Evolutionary conservation across 1,284 basidiomycete species (phyloP).

Genomic region (Filobasidium uniguttulatum): DNA sequence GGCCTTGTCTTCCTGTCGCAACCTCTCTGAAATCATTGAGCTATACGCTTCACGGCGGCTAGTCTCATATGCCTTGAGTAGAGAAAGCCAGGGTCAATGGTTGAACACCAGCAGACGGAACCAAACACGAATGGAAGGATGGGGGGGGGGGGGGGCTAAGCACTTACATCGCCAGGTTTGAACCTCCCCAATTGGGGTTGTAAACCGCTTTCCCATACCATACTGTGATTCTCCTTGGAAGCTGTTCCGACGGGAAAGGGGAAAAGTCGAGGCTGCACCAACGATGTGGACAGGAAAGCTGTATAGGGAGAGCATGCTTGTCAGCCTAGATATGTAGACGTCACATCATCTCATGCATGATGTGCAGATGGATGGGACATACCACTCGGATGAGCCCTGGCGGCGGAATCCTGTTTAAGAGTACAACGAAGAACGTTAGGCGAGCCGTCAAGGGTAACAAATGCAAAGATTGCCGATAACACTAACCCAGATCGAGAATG

Average conservation of each 20-base stretch:
- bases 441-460: neutral
- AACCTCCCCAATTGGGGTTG: conserved; percentile 14
- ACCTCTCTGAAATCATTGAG: conserved; percentile 7
- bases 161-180: conserved; percentile 11
- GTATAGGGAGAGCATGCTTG: neutral
- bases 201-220: conserved; percentile 14
- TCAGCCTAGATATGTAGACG: neutral
- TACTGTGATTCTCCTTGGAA: conserved; percentile 6
- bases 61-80: conserved; percentile 8
- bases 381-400: conserved; percentile 14
- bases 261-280: conserved; percentile 11
- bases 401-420: conserved; percentile 8
- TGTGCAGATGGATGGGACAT: neutral
- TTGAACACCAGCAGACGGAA: neutral
- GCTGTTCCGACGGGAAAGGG: conserved; percentile 14
- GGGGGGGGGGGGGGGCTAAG: no score
- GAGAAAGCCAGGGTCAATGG: neutral
- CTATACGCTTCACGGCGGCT: conserved; percentile 8
- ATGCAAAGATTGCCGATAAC: neutral
- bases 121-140: no score
- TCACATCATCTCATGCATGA: neutral
- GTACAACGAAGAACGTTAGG: neutral
- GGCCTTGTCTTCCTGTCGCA: conserved; percentile 11
- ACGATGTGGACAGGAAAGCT: conserved; percentile 11
- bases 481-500: conserved; percentile 14